A percentile compares a stretch with the other conserved stretches of the same genome.
Evolutionary conservation across 495 filamentous ascomycete species (phyloP).

Genomic region (Polyplosphaeria fusca): DNA sequence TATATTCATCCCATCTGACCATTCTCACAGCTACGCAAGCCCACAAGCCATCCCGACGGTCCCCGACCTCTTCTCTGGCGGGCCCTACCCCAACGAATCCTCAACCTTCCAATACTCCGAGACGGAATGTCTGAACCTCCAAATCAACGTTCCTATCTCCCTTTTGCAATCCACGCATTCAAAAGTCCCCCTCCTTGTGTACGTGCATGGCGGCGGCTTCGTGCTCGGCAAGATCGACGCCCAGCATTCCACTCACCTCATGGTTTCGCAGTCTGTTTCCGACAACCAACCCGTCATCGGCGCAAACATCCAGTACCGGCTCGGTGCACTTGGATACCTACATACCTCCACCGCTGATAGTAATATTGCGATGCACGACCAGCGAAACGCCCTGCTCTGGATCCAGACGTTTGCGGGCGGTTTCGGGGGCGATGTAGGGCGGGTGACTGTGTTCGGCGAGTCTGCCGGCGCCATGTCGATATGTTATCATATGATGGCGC

Average conservation of each 20-base stretch:
- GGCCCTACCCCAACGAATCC: conserved; percentile 6
- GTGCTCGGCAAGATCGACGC: conserved; percentile 14
- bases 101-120: too few species aligned
- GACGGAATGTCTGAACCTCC: conserved; percentile 17
- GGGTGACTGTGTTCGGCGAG: conserved; percentile 18
- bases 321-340: conserved; percentile 19
- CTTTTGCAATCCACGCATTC: not conserved
- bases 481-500: conserved; percentile 15
- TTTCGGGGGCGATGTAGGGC: conserved; percentile 11
- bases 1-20: not conserved
- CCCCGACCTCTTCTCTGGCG: conserved; percentile 6
- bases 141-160: conserved; percentile 14
- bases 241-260: conserved; percentile 7
- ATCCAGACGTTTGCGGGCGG: conserved; percentile 19
- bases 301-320: conserved; percentile 24
- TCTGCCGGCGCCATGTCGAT: conserved; percentile 22
- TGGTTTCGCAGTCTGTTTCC: conserved; percentile 12
- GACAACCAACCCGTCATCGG: conserved; percentile 17
- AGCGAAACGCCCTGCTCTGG: conserved; percentile 22
- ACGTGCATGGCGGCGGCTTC: conserved; percentile 27
- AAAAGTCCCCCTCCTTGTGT: conserved; percentile 14
- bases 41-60: not conserved
- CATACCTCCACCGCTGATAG: not conserved
- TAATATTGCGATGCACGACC: conserved; percentile 14
- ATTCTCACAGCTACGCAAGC: conserved; percentile 13